Conservation (phyloP, 139 green algal genomes). For the Chlorella sp. region DNA sequence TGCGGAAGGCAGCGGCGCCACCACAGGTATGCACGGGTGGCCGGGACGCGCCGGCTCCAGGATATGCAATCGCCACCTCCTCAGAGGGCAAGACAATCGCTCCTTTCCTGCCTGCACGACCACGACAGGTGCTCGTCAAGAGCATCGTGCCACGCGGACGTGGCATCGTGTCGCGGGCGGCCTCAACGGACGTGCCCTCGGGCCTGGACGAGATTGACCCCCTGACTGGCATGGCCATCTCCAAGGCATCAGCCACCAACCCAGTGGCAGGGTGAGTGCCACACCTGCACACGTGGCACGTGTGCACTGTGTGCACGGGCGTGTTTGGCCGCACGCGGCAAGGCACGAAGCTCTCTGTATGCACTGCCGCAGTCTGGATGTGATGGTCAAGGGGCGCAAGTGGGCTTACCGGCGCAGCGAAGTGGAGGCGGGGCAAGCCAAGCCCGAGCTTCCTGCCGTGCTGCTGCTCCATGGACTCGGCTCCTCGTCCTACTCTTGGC, state of each 20-base stretch:
- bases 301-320: background rate
- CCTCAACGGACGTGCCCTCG: too few relatives aligned
- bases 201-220: constrained; percentile 26
- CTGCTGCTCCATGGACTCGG: constrained; percentile 70
- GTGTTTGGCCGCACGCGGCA: background rate
- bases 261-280: constrained; percentile 27
- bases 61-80: too few relatives aligned
- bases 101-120: too few relatives aligned
- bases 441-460: constrained; percentile 34
- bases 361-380: constrained; percentile 15
- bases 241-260: constrained; percentile 9
- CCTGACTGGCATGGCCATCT: constrained; percentile 28
- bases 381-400: constrained; percentile 20
- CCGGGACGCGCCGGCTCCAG: too few relatives aligned
- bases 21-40: too few relatives aligned
- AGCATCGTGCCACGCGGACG: too few relatives aligned
- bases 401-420: constrained; percentile 55
- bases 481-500: constrained; percentile 52
- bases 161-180: too few relatives aligned
- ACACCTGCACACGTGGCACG: background rate
- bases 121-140: too few relatives aligned
- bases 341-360: background rate
- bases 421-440: constrained; percentile 8
- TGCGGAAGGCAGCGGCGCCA: too few relatives aligned
- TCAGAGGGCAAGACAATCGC: too few relatives aligned